phyloP scores from a whole-genome alignment of 495 filamentous ascomycete genomes.

The Xylaria longipes region DNA sequence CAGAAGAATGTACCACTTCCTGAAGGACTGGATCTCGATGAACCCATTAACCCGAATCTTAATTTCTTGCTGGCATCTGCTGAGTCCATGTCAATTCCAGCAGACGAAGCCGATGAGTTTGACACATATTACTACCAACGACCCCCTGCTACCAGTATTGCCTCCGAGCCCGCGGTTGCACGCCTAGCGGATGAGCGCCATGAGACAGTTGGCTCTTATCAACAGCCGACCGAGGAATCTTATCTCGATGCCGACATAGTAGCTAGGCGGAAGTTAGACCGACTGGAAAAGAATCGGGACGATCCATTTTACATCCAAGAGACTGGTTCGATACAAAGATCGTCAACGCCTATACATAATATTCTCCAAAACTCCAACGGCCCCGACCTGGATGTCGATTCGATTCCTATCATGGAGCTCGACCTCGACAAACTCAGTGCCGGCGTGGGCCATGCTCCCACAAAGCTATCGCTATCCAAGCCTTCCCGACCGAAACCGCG shows the following conservation, averaged over 20 bases:
- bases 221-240: slow-evolving; percentile 61
- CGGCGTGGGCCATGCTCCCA: slow-evolving; percentile 32
- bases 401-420: slow-evolving; percentile 93
- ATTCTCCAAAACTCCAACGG: slow-evolving; percentile 71
- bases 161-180: slow-evolving; percentile 59
- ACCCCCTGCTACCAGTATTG: slow-evolving; percentile 46
- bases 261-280: slow-evolving; percentile 68
- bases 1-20: slow-evolving; percentile 88
- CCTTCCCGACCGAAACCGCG: slow-evolving; percentile 41
- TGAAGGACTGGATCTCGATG: slow-evolving; percentile 71
- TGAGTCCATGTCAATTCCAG: slow-evolving; percentile 58
- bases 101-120: slow-evolving; percentile 66
- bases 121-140: slow-evolving; percentile 75
- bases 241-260: slow-evolving; percentile 68
- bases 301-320: slow-evolving; percentile 93
- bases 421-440: slow-evolving; percentile 63
- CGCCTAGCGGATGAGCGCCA: slow-evolving; percentile 51
- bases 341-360: slow-evolving; percentile 73
- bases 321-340: slow-evolving; percentile 53
- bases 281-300: slow-evolving; percentile 80
- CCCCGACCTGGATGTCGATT: slow-evolving; percentile 83
- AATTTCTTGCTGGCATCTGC: slow-evolving; percentile 65
- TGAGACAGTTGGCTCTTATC: slow-evolving; percentile 65
- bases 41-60: slow-evolving; percentile 81
- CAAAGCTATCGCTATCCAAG: slow-evolving; percentile 24